These are phyloP conservation scores for Raphanus raphanistrum DNA, from an alignment of 345 rosid genomes.

Conservation along the genomic window DNA sequence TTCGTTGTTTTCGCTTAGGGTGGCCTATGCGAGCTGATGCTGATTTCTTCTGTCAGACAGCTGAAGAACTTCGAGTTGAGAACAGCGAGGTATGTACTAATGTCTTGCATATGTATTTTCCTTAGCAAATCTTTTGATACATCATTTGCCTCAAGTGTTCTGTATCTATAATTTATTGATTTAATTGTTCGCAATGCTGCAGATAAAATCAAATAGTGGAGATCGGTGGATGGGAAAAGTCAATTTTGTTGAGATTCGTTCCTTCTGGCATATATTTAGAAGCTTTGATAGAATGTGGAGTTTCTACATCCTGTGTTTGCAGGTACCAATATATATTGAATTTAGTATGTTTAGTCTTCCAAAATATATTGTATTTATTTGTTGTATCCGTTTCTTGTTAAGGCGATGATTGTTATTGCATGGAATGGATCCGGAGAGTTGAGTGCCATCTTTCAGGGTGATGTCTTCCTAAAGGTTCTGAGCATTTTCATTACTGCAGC, in stretches of 20 bases:
- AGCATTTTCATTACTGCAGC: slow-evolving; percentile 69
- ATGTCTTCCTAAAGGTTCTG: slow-evolving; percentile 54
- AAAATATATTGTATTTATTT: slow-evolving; percentile 12
- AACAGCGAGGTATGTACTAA: slow-evolving; percentile 47
- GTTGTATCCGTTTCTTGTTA: slow-evolving; percentile 21
- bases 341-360: slow-evolving; percentile 2
- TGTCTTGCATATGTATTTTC: not conserved
- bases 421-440: slow-evolving; percentile 61
- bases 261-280: slow-evolving; percentile 68
- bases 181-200: slow-evolving; percentile 28
- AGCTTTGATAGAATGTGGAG: slow-evolving; percentile 75
- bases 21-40: slow-evolving; percentile 82
- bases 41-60: slow-evolving; percentile 58
- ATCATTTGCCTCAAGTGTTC: slow-evolving; percentile 2
- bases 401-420: slow-evolving; percentile 67
- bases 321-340: slow-evolving; percentile 38
- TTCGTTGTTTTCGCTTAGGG: slow-evolving; percentile 67
- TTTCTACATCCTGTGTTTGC: slow-evolving; percentile 57
- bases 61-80: slow-evolving; percentile 39
- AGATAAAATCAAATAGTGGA: slow-evolving; percentile 38
- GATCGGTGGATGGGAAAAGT: slow-evolving; percentile 56
- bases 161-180: not conserved
- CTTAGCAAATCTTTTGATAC: not conserved
- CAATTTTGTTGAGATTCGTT: slow-evolving; percentile 61
- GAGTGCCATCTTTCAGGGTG: slow-evolving; percentile 45